Base-by-base conservation (phyloP, 2,329 filamentous ascomycete genomes). In the Capronia epimyces region DNA sequence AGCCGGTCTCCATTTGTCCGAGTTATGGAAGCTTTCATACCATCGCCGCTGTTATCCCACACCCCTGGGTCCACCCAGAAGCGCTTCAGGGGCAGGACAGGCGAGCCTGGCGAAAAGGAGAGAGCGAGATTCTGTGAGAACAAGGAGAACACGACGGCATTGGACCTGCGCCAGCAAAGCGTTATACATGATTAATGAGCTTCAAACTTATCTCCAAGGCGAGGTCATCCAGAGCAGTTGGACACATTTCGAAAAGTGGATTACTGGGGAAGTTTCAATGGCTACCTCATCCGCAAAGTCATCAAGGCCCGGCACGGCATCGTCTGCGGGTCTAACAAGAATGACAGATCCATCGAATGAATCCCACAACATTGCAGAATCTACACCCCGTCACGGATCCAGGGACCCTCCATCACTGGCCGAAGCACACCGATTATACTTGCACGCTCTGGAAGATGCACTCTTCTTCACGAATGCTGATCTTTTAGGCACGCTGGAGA, bases 111-210 rank as follows among this genome's bases (percentile, higher is more conserved):
- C 72, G 21, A 71, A 79, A 18, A 76, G 86, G 9, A 79, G 89
- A 22, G 71, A 79, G 59, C 79, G 86, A 44, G 80, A 83, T 59
- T 80, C 81, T 21, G 65, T 72, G 13, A 78, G 91, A 15, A 77
- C 79, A 3, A 75, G 76, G 27, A 77, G 80, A 0, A 86, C 95
- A 77, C 82, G 93, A 13, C 85, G 83, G 56, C 80, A 91, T 1
- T 98, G 93, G 93, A 91, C 89, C 0, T 94, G 88, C 0, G 85
- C 86, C 60, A 89, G 87, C 63, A 87, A 89, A 2, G 85, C 88
- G 1, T 80, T 95, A 3, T 96, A 95, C 70, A 86, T 97, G 60
- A 75, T 97, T 2, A 88, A 87, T 0, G 90, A 96, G 65, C 84
- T 88, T 12, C 86, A 91, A 59, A 82, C 82, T 2, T 97, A 95